Evolutionary conservation across 2,329 filamentous ascomycete genomes (phyloP).

Genomic region (Trichoderma sp.): DNA sequence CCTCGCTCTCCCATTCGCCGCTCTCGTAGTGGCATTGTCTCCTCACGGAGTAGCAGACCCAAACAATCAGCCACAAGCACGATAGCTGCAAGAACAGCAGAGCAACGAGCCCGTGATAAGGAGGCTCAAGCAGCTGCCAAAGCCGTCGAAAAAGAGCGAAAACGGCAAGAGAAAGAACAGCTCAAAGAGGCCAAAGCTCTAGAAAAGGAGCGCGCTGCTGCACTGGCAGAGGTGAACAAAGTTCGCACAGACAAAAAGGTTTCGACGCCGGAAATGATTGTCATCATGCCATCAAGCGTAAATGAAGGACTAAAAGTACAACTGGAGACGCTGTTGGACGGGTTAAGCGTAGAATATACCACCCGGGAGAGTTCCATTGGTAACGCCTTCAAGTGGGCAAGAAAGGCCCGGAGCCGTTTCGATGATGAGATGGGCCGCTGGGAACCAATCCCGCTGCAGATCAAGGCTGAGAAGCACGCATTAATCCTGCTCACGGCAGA

Average conservation of each 20-base stretch:
- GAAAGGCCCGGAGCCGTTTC: constrained; percentile 65
- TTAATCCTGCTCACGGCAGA: constrained; percentile 63
- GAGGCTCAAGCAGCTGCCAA: constrained; percentile 50
- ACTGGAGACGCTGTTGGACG: constrained; percentile 51
- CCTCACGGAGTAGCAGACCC: constrained; percentile 26
- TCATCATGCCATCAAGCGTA: constrained; percentile 64
- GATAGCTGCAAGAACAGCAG: constrained; percentile 34
- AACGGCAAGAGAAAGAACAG: constrained; percentile 57
- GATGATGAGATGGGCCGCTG: constrained; percentile 63
- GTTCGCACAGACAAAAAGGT: constrained; percentile 71
- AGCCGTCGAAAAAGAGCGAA: constrained; percentile 56
- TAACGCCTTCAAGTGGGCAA: constrained; percentile 65
- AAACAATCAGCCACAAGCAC: constrained; percentile 24
- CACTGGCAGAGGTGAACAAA: constrained; percentile 73
- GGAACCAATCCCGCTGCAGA: constrained; percentile 59
- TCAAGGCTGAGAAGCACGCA: constrained; percentile 60
- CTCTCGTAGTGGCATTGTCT: constrained; percentile 36
- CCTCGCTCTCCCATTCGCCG: constrained; percentile 31
- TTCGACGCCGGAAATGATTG: constrained; percentile 75
- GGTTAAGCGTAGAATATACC: constrained; percentile 50
- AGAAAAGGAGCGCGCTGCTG: constrained; percentile 65
- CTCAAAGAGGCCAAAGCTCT: constrained; percentile 62
- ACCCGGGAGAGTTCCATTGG: constrained; percentile 49
- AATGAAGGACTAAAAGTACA: constrained; percentile 48
- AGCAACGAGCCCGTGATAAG: constrained; percentile 44